These are phyloP conservation scores for Theileria luwenshuni DNA, from an alignment of 169 alveolate genomes.

Conservation along the genomic window DNA sequence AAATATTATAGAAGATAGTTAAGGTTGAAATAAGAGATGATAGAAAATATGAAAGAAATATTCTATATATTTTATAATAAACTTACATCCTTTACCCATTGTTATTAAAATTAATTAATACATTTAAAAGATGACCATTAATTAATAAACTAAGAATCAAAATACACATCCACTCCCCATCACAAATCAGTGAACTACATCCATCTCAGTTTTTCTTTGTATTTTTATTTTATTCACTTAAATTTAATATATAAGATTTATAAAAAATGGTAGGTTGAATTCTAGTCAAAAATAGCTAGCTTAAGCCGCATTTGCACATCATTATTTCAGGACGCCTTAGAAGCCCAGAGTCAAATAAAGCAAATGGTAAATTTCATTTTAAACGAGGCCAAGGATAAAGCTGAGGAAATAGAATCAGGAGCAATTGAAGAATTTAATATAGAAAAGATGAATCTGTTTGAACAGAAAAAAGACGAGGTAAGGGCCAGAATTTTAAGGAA, in stretches of 20 bases:
- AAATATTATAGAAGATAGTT: conserved; percentile 5
- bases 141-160: background rate
- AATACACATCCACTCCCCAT: conserved; percentile 35
- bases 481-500: conserved; percentile 79
- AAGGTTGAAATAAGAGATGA: background rate
- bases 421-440: conserved; percentile 91
- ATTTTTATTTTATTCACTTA: background rate
- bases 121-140: background rate
- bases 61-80: background rate
- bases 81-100: conserved; percentile 73
- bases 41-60: background rate
- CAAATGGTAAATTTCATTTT: conserved; percentile 92
- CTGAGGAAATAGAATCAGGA: conserved; percentile 90
- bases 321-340: conserved; percentile 84
- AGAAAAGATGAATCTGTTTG: conserved; percentile 88
- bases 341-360: conserved; percentile 90
- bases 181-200: background rate
- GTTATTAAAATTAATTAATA: conserved; percentile 19
- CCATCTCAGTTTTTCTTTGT: background rate
- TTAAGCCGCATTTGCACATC: background rate
- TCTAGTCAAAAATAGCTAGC: conserved; percentile 4
- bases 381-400: conserved; percentile 92
- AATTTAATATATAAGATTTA: background rate
- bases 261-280: conserved; percentile 16
- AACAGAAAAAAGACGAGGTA: conserved; percentile 87